A percentile compares a stretch with the other conserved stretches of the same genome.
Conservation (phyloP, 345 rosid species). For the Eutrema heterophyllum region DNA sequence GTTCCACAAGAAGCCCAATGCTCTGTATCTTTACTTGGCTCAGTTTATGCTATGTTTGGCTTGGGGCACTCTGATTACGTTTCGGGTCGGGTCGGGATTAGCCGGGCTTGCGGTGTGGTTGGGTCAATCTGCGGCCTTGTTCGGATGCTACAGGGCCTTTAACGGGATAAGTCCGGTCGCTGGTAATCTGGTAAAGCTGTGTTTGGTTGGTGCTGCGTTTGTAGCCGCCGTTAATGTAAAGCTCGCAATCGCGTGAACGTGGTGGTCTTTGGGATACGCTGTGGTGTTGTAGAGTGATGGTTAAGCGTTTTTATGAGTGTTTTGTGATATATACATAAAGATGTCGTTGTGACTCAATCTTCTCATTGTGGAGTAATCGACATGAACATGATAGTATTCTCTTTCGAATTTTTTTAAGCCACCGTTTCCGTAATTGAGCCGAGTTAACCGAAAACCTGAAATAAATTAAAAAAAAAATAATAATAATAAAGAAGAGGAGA, state of each 20-base stretch:
- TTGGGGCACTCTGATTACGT: conserved; percentile 51
- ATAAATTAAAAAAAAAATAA: not conserved
- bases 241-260: conserved; percentile 27
- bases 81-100: conserved; percentile 41
- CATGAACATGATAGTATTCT: not conserved
- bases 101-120: conserved; percentile 42
- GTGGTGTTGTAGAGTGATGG: conserved; percentile 1
- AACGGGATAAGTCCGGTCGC: conserved; percentile 59
- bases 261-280: not conserved
- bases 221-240: conserved; percentile 57
- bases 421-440: not conserved
- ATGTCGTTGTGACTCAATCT: not conserved
- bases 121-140: conserved; percentile 43
- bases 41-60: conserved; percentile 46
- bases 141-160: conserved; percentile 55
- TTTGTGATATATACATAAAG: conserved; percentile 18
- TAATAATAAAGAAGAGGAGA: too few species aligned
- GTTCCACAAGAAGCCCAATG: conserved; percentile 54
- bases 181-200: conserved; percentile 63
- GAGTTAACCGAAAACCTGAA: not conserved
- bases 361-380: not conserved
- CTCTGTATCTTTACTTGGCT: conserved; percentile 50
- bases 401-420: too few species aligned
- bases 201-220: conserved; percentile 71
- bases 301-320: not conserved